These are phyloP conservation scores for Micractinium conductrix DNA, from an alignment of 139 green algal genomes.

Conservation along the genomic window DNA sequence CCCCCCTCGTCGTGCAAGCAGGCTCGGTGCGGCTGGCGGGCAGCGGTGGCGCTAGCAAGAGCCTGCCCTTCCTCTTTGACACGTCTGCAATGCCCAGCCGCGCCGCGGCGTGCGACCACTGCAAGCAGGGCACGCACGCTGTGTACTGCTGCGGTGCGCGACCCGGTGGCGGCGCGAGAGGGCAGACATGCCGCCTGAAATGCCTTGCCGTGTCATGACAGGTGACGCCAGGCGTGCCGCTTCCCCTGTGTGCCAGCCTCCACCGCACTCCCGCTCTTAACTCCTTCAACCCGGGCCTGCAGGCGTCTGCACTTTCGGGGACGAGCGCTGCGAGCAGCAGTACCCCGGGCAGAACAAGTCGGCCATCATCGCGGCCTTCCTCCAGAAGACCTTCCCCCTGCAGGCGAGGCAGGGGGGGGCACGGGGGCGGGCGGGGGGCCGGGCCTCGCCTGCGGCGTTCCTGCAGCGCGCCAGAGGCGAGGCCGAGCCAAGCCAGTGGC, in stretches of 20 bases:
- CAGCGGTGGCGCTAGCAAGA: too few relatives aligned
- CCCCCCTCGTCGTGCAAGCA: background rate
- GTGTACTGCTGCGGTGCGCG: slow-evolving; percentile 17
- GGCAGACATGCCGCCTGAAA: too few relatives aligned
- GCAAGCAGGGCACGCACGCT: background rate
- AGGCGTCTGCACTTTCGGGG: slow-evolving; percentile 30
- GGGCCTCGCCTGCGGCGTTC: too few relatives aligned
- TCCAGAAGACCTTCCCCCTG: background rate
- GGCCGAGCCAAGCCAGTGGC: background rate
- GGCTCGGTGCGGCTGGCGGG: background rate
- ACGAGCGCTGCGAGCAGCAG: background rate
- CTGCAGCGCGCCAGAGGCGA: too few relatives aligned
- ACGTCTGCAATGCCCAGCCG: background rate
- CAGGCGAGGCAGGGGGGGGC: background rate
- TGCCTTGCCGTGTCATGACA: too few relatives aligned
- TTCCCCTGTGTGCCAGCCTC: too few relatives aligned
- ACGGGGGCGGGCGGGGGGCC: too few relatives aligned
- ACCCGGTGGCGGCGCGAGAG: too few relatives aligned
- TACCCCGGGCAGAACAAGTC: slow-evolving; percentile 18
- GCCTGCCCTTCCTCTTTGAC: slow-evolving; percentile 26
- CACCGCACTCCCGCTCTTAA: too few relatives aligned
- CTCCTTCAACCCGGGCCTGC: too few relatives aligned
- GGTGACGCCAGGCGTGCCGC: too few relatives aligned
- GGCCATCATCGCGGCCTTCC: background rate
- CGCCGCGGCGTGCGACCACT: background rate